These are phyloP conservation scores for Aspergillus udagawae DNA, from an alignment of 2,329 filamentous ascomycete genomes.

Conservation along the genomic window DNA sequence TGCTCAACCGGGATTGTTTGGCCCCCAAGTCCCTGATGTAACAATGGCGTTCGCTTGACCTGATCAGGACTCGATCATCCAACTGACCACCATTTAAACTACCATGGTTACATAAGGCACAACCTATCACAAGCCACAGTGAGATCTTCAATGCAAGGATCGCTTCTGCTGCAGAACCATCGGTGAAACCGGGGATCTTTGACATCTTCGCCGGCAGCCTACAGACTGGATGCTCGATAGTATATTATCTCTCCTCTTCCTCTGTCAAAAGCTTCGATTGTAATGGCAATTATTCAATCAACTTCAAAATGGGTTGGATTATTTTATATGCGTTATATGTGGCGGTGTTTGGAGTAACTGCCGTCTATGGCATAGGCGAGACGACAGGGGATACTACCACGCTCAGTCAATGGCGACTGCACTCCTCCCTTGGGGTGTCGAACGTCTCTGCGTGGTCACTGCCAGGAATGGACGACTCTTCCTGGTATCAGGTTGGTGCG, in stretches of 20 bases:
- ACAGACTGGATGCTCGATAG: background rate
- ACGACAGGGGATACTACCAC: background rate
- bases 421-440: constrained; percentile 40
- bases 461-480: constrained; percentile 44
- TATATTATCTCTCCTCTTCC: background rate
- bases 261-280: background rate
- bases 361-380: constrained; percentile 24
- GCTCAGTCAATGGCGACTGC: constrained; percentile 46
- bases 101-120: background rate
- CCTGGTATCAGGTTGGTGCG: constrained; percentile 51
- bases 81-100: background rate
- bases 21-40: background rate
- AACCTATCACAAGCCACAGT: background rate
- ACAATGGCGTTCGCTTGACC: background rate
- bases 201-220: background rate
- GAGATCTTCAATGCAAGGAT: background rate
- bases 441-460: constrained; percentile 41
- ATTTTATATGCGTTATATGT: background rate
- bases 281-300: too few relatives aligned
- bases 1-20: background rate
- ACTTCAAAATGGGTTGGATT: too few relatives aligned
- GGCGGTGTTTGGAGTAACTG: background rate
- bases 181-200: background rate
- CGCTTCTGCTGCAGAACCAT: background rate
- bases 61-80: background rate